Evolutionary conservation across 129 eudicot species (phyloP).

Genomic region (Solidago caesia): DNA sequence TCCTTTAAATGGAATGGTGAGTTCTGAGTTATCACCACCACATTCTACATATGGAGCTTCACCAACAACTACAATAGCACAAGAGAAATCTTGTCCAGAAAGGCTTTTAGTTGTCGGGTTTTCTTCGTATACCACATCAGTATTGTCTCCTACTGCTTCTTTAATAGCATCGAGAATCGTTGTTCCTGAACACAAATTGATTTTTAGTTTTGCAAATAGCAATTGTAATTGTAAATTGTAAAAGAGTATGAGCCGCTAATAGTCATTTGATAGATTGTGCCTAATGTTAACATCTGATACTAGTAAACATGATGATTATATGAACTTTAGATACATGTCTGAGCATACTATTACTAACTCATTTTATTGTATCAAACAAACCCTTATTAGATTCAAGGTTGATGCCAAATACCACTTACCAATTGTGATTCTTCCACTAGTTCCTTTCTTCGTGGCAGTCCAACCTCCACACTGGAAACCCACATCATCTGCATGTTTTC

Average conservation of each 20-base stretch:
- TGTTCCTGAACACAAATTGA: constrained; percentile 43
- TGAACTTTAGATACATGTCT: too few species aligned
- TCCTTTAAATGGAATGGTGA: constrained; percentile 67
- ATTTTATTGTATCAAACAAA: not conserved
- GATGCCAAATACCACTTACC: constrained; percentile 43
- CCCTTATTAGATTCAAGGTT: not conserved
- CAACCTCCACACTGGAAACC: constrained; percentile 99
- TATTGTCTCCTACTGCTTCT: constrained; percentile 48
- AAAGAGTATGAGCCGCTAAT: too few species aligned
- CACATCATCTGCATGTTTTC: constrained; percentile 88
- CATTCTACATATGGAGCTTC: constrained; percentile 85
- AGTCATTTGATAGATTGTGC: too few species aligned
- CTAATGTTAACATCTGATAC: not conserved
- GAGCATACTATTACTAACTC: too few species aligned
- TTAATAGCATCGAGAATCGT: constrained; percentile 77
- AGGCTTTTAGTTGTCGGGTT: constrained; percentile 57
- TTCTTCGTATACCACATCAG: constrained; percentile 58
- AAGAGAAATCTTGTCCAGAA: constrained; percentile 47
- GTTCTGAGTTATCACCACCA: constrained; percentile 63
- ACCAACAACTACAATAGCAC: constrained; percentile 77
- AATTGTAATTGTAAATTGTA: too few species aligned
- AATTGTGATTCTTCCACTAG: constrained; percentile 75
- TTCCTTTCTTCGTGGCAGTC: constrained; percentile 86
- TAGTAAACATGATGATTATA: not conserved
- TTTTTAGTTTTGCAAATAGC: not conserved